Evolutionary conservation across 768 basidiomycete species (phyloP), one percentile per base, ranked within the genome.

Genomic region (Mycena rosella): DNA sequence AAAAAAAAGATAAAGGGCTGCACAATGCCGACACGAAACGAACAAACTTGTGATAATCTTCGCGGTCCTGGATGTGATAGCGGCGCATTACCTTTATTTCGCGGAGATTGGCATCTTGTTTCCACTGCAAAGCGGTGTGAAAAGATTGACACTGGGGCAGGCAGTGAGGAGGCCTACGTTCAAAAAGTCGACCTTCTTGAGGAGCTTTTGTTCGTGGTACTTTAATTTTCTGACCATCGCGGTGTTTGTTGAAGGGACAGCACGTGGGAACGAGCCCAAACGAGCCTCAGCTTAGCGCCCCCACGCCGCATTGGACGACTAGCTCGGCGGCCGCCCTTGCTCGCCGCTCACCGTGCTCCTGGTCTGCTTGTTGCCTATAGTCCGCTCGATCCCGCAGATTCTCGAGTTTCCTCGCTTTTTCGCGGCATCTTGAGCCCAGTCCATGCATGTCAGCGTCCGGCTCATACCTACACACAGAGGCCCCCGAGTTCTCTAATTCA

Each of bases 101-200:
- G 45, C 96, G 89, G 18, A 91, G 81, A 77, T 90, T 91, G 17
- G 92, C 90, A 89, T 99, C 96, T 81, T 96, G 92, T 81, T 96
- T 99, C 97, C 97, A 99, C 95, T 97, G 78, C 18, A 40, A 40
- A 45, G 34, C 29, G 67, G 45, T 60, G 52, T 63, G 30, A 58
- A 78, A 57, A 53, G 45, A 8, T 44, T 44, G 38, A 26, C 29
- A 29, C 48, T 22, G 42, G 45, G 55, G 26, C 17, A 27, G 13
- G 30, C 82, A 22, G 29, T 10, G 17, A 14, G n/a, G 4, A 42
- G 24, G 3, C 89, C 64, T 76, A 95, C 96, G 76, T 93, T 94
- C 67, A 98, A 86, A 79, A 99, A 98, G 81, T 99, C 98, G 74
- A 99, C 96, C 82, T 98, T 96, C 78, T 94, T 96, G 78, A 96